phyloP scores from a whole-genome alignment of 192 early-diverging fungal species.

The Backusella liffmaniae region DNA sequence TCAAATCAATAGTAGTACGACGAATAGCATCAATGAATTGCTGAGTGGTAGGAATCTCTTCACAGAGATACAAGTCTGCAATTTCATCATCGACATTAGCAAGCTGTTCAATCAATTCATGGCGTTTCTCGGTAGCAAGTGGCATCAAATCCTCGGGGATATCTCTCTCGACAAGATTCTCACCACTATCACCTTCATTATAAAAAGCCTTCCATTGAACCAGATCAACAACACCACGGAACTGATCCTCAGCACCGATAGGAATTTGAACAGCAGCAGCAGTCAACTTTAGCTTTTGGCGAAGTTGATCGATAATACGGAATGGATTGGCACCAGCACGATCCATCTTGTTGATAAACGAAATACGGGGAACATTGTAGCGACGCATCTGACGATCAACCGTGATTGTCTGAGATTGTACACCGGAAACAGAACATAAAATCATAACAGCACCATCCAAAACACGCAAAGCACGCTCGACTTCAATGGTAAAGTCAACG shows the following conservation, averaged over 20 bases:
- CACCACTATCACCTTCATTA: constrained; percentile 88
- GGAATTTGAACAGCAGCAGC: constrained; percentile 82
- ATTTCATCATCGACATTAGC: constrained; percentile 85
- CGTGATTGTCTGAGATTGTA: constrained; percentile 87
- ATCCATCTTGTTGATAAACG: constrained; percentile 92
- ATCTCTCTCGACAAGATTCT: constrained; percentile 69
- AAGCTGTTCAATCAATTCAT: constrained; percentile 74
- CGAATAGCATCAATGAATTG: constrained; percentile 76
- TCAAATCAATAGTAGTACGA: constrained; percentile 73
- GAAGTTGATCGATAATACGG: constrained; percentile 78
- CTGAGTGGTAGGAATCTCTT: constrained; percentile 65
- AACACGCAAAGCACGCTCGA: constrained; percentile 83
- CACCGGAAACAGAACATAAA: constrained; percentile 81
- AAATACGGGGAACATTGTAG: constrained; percentile 83
- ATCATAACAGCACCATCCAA: constrained; percentile 87
- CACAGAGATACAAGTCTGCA: constrained; percentile 78
- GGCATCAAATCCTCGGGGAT: constrained; percentile 66
- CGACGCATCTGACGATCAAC: constrained; percentile 91
- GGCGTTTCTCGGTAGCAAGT: constrained; percentile 62
- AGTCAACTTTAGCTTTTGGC: constrained; percentile 73
- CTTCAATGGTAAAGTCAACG: constrained; percentile 89
- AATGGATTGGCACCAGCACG: constrained; percentile 83
- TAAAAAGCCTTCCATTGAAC: constrained; percentile 83
- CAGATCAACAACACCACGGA: constrained; percentile 91
- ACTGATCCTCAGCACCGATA: constrained; percentile 84